These are phyloP conservation scores for Blastocystis hominis DNA, from an alignment of 352 stramenopile species.

Conservation along the genomic window DNA sequence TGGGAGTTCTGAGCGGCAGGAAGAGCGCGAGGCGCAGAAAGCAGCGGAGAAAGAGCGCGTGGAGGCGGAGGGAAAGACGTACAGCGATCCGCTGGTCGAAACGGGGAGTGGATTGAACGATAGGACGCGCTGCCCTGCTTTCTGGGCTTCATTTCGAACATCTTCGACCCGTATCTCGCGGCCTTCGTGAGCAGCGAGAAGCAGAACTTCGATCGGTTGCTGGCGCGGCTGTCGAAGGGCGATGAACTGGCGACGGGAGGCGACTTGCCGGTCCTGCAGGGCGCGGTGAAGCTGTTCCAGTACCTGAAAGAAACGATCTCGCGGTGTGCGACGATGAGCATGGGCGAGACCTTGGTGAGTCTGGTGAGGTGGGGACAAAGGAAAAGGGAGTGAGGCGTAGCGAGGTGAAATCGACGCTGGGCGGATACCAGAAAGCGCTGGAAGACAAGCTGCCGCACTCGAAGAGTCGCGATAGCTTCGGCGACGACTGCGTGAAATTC, in stretches of 20 bases:
- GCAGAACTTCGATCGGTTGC: slow-evolving; percentile 86
- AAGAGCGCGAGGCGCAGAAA: slow-evolving; percentile 54
- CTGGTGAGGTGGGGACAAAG: slow-evolving; percentile 68
- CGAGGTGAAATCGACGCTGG: slow-evolving; percentile 79
- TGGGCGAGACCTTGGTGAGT: slow-evolving; percentile 90
- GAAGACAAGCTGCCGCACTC: slow-evolving; percentile 68
- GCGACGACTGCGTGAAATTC: neutral
- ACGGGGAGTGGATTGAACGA: slow-evolving; percentile 36
- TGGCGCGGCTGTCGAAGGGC: slow-evolving; percentile 76
- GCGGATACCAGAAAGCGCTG: slow-evolving; percentile 71
- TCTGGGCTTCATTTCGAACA: slow-evolving; percentile 69
- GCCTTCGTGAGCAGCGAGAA: slow-evolving; percentile 88
- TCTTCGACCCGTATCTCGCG: slow-evolving; percentile 95
- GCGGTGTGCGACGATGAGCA: slow-evolving; percentile 86
- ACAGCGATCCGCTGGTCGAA: slow-evolving; percentile 58
- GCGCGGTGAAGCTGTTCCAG: slow-evolving; percentile 90
- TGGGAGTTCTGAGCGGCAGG: neutral
- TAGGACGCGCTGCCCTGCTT: slow-evolving; percentile 63
- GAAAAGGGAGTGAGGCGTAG: slow-evolving; percentile 57
- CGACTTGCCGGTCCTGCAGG: slow-evolving; percentile 85
- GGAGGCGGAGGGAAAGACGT: slow-evolving; percentile 64
- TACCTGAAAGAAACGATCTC: slow-evolving; percentile 97
- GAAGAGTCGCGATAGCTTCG: neutral
- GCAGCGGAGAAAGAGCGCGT: neutral
- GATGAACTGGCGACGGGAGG: slow-evolving; percentile 85